Percentiles rank a stretch among this genome's conserved stretches.
Conservation (phyloP, 345 rosid species). For the Anastatica hierochuntica region DNA sequence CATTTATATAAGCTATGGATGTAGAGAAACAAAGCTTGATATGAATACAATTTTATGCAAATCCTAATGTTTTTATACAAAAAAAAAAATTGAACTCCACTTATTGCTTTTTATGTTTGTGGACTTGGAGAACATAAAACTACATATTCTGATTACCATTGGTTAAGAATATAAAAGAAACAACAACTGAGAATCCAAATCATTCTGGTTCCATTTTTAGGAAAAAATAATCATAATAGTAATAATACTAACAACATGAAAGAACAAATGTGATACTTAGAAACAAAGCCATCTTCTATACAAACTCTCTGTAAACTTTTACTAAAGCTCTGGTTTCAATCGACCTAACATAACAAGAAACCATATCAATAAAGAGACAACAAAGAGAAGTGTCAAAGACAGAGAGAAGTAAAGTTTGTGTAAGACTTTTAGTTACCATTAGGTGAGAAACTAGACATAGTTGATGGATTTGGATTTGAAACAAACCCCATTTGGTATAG, state of each 20-base stretch:
- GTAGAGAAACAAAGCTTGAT: too few species aligned
- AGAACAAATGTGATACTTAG: constrained; percentile 19
- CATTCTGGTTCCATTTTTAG: background rate
- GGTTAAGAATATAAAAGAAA: background rate
- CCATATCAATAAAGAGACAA: background rate
- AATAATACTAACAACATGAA: constrained; percentile 13
- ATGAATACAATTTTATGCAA: too few species aligned
- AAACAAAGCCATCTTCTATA: constrained; percentile 24
- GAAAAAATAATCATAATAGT: too few species aligned
- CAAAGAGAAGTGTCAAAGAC: background rate
- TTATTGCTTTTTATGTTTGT: too few species aligned
- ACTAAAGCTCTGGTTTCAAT: constrained; percentile 62
- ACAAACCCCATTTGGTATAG: constrained; percentile 71
- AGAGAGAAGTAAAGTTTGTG: background rate
- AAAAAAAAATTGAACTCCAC: too few species aligned
- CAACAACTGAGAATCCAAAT: constrained; percentile 25
- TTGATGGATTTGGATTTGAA: constrained; percentile 42
- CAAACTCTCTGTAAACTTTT: constrained; percentile 15
- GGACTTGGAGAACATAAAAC: too few species aligned
- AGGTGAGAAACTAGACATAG: constrained; percentile 44
- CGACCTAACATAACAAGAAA: constrained; percentile 25
- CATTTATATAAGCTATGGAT: too few species aligned
- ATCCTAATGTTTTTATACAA: too few species aligned
- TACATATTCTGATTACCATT: constrained; percentile 18
- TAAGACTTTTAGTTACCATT: constrained; percentile 31